These are phyloP conservation scores for Arachnomyces sp. DNA, from an alignment of 2,329 filamentous ascomycete genomes.

Conservation along the genomic window DNA sequence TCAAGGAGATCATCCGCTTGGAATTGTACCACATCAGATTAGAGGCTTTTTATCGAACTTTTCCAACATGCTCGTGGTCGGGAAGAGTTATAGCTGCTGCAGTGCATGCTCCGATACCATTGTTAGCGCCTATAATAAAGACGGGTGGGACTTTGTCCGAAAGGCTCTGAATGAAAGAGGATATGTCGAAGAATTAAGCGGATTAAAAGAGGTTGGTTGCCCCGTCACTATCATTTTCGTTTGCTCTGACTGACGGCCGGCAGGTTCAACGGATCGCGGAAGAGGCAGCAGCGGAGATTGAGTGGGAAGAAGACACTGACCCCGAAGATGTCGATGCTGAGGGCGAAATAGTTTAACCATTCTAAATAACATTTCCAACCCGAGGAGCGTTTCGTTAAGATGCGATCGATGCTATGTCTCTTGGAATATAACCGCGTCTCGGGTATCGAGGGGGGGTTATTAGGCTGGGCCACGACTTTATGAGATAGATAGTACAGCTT, in stretches of 20 bases:
- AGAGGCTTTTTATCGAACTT: slow-evolving; percentile 55
- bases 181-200: slow-evolving; percentile 56
- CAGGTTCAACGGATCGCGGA: slow-evolving; percentile 41
- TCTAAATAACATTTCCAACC: too few species aligned
- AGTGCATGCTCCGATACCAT: slow-evolving; percentile 54
- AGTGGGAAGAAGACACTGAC: slow-evolving; percentile 36
- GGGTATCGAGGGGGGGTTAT: not conserved
- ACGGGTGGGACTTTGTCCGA: slow-evolving; percentile 54
- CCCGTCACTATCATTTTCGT: not conserved
- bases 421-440: too few species aligned
- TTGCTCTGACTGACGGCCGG: slow-evolving; percentile 14
- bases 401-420: too few species aligned
- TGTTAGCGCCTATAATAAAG: slow-evolving; percentile 42
- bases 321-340: slow-evolving; percentile 11
- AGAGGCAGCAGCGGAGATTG: slow-evolving; percentile 35
- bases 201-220: slow-evolving; percentile 46
- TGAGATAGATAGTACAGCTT: too few species aligned
- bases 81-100: slow-evolving; percentile 53
- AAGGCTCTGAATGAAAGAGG: slow-evolving; percentile 52
- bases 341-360: slow-evolving; percentile 25
- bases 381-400: too few species aligned
- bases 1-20: slow-evolving; percentile 37
- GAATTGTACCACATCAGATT: slow-evolving; percentile 54
- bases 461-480: not conserved
- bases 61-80: slow-evolving; percentile 49